A percentile compares a stretch with the other conserved stretches of the same genome.
phyloP scores from a whole-genome alignment of 768 basidiomycete genomes.

The Coprinellus micaceus region DNA sequence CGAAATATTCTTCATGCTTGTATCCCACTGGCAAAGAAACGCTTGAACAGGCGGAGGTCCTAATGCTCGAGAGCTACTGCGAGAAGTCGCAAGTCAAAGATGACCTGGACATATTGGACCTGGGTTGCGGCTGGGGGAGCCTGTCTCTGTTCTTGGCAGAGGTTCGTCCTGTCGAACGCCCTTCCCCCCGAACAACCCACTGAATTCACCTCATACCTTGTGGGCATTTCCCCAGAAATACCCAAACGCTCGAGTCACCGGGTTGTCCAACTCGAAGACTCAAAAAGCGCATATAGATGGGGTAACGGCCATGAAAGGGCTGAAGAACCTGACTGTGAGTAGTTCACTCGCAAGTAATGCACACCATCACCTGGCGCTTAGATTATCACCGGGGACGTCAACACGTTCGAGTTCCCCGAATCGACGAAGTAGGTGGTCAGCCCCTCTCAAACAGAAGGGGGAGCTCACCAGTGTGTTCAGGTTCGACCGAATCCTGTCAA shows the following conservation, averaged over 20 bases:
- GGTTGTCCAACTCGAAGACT: constrained; percentile 64
- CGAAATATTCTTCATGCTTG: constrained; percentile 65
- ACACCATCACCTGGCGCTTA: constrained; percentile 16
- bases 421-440: constrained; percentile 35
- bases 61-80: constrained; percentile 67
- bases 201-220: neutral
- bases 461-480: constrained; percentile 27
- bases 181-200: too few species aligned
- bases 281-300: constrained; percentile 64
- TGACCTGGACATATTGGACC: constrained; percentile 60
- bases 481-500: constrained; percentile 68
- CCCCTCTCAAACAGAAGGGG: neutral
- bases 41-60: constrained; percentile 58
- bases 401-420: constrained; percentile 53
- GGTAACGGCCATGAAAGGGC: constrained; percentile 42
- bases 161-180: constrained; percentile 26
- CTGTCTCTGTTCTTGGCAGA: constrained; percentile 61
- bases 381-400: constrained; percentile 70
- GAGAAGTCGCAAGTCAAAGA: constrained; percentile 58
- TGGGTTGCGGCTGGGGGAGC: constrained; percentile 79
- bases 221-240: constrained; percentile 47
- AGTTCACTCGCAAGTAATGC: neutral
- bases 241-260: constrained; percentile 57
- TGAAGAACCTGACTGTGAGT: constrained; percentile 50
- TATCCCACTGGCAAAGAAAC: constrained; percentile 60